A percentile compares a stretch with the other conserved stretches of the same genome.
Evolutionary conservation across 495 filamentous ascomycete species (phyloP).

Genomic region (Daldinia decipiens): DNA sequence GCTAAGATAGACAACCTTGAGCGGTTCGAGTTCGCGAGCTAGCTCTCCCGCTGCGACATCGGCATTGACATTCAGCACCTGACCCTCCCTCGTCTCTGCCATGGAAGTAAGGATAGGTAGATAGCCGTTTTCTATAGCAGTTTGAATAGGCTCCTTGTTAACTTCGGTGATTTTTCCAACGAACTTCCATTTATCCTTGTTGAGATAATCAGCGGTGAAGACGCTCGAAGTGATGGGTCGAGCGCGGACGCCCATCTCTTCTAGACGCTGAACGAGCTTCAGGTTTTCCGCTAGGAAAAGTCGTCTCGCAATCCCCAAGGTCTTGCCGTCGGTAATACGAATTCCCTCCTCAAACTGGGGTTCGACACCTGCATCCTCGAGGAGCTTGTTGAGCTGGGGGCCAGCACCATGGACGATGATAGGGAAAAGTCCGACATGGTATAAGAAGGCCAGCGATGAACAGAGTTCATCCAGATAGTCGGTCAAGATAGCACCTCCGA

Average conservation of each 20-base stretch:
- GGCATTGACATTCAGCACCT: constrained; percentile 97
- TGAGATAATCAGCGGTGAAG: constrained; percentile 92
- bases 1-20: constrained; percentile 98
- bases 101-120: constrained; percentile 96
- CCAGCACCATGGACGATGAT: constrained; percentile 97
- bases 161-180: constrained; percentile 96
- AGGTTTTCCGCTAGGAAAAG: constrained; percentile 96
- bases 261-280: constrained; percentile 91
- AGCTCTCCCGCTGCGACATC: constrained; percentile 96
- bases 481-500: constrained; percentile 95
- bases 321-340: constrained; percentile 95
- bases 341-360: constrained; percentile 98
- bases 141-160: constrained; percentile 89
- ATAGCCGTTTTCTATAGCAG: constrained; percentile 90
- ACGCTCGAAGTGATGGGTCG: constrained; percentile 93
- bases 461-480: constrained; percentile 92
- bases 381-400: constrained; percentile 93
- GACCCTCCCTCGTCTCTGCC: constrained; percentile 92
- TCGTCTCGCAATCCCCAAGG: constrained; percentile 85
- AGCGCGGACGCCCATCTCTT: constrained; percentile 89
- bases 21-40: constrained; percentile 85
- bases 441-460: constrained; percentile 87
- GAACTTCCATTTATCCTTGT: constrained; percentile 92
- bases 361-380: constrained; percentile 92
- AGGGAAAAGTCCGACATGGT: constrained; percentile 94